Conservation (phyloP, 352 stramenopile species). For the Phytophthora melonis region DNA sequence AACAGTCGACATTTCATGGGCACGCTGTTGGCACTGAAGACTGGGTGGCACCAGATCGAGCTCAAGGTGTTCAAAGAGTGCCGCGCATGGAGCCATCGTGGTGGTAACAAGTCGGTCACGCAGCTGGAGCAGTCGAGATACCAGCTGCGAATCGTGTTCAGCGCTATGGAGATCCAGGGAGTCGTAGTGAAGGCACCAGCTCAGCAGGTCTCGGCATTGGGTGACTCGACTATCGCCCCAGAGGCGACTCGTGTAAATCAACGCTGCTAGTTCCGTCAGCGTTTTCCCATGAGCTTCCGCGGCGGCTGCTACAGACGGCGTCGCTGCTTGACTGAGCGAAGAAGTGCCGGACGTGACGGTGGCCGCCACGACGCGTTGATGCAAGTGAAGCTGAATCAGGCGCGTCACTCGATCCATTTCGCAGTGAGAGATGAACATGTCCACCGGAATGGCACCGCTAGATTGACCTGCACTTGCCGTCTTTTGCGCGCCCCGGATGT, state of each 20-base stretch:
- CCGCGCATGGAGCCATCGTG: constrained; percentile 10
- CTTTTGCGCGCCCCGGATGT: constrained; percentile 16
- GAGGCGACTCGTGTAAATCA: constrained; percentile 49
- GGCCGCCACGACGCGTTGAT: constrained; percentile 37
- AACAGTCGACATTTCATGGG: constrained; percentile 7
- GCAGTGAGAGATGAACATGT: constrained; percentile 55
- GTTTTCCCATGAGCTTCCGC: constrained; percentile 27
- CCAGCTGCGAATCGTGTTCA: constrained; percentile 26
- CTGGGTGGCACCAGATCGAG: constrained; percentile 22
- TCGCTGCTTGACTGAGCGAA: constrained; percentile 15
- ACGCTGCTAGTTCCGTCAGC: constrained; percentile 35
- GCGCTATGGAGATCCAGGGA: constrained; percentile 24
- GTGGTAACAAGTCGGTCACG: constrained; percentile 38
- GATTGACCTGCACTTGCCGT: not conserved
- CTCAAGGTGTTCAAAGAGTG: constrained; percentile 32
- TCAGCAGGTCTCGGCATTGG: constrained; percentile 50
- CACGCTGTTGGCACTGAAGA: constrained; percentile 23
- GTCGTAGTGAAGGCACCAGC: constrained; percentile 43
- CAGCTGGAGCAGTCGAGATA: constrained; percentile 26
- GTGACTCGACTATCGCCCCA: constrained; percentile 19
- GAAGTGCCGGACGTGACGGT: constrained; percentile 24
- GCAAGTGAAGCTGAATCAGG: constrained; percentile 42
- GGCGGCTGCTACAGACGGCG: constrained; percentile 17
- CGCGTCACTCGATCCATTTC: constrained; percentile 46
- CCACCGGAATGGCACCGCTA: constrained; percentile 21